These are phyloP conservation scores for Choiromyces venosus DNA, from an alignment of 495 filamentous ascomycete genomes.

Conservation along the genomic window DNA sequence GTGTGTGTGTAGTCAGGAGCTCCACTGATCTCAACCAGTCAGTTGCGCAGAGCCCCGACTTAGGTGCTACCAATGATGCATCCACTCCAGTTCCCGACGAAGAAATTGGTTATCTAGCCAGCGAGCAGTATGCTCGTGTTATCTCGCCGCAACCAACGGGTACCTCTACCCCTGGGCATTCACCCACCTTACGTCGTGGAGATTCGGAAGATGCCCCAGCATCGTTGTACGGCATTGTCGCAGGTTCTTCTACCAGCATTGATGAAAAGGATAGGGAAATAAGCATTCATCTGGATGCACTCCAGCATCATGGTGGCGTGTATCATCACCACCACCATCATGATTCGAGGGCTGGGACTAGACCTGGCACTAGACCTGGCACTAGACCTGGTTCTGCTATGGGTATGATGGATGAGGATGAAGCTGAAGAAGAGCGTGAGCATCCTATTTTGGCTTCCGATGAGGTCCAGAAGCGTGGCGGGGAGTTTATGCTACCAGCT, in stretches of 20 bases:
- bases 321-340: slow-evolving; percentile 40
- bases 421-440: slow-evolving; percentile 54
- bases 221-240: slow-evolving; percentile 43
- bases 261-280: slow-evolving; percentile 73
- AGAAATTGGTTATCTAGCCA: slow-evolving; percentile 46
- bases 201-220: slow-evolving; percentile 58
- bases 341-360: slow-evolving; percentile 28
- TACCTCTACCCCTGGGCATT: neutral
- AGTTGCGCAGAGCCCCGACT: slow-evolving; percentile 42
- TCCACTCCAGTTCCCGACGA: slow-evolving; percentile 39
- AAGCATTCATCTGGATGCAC: slow-evolving; percentile 50
- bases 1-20: slow-evolving; percentile 65
- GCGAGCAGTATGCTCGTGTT: slow-evolving; percentile 42
- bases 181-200: slow-evolving; percentile 44
- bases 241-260: slow-evolving; percentile 45
- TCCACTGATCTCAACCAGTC: slow-evolving; percentile 73
- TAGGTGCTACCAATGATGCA: slow-evolving; percentile 9
- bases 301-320: slow-evolving; percentile 56
- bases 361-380: slow-evolving; percentile 23
- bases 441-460: slow-evolving; percentile 84
- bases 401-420: slow-evolving; percentile 43
- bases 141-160: slow-evolving; percentile 28
- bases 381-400: slow-evolving; percentile 34
- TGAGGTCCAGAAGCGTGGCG: slow-evolving; percentile 72
- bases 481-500: slow-evolving; percentile 55